Conservation (phyloP, 2,329 filamentous ascomycete genomes). For the Penicillium sp. region DNA sequence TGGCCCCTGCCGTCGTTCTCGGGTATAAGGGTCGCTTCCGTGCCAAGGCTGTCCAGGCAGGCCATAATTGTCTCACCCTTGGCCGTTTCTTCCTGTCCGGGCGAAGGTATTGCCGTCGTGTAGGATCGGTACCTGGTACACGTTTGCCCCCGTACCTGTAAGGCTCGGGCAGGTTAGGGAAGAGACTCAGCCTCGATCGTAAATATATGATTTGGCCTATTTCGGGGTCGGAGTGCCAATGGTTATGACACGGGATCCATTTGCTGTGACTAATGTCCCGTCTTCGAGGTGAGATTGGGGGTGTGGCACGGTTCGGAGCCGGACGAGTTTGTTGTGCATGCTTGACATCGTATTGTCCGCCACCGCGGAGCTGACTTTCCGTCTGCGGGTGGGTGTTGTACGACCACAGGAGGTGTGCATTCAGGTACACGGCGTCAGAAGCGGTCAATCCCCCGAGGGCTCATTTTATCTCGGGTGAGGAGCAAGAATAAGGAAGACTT, state of each 20-base stretch:
- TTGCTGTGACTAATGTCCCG: background rate
- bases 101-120: background rate
- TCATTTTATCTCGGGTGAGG: too few species aligned
- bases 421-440: background rate
- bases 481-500: too few species aligned
- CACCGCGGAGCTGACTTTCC: background rate
- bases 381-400: background rate
- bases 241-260: background rate
- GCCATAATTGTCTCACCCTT: slow-evolving; percentile 1
- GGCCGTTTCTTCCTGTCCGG: background rate
- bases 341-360: background rate
- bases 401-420: background rate
- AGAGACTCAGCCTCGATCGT: background rate
- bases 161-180: background rate
- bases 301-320: background rate
- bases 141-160: background rate
- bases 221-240: background rate
- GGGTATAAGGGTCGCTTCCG: background rate
- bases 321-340: background rate
- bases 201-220: background rate
- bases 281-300: background rate
- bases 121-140: background rate
- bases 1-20: background rate
- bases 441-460: background rate
- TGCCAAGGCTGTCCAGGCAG: slow-evolving; percentile 6